A percentile compares a stretch with the other conserved stretches of the same genome.
phyloP scores from a whole-genome alignment of 371 early-diverging fungal species.

The Circinella umbellata region DNA sequence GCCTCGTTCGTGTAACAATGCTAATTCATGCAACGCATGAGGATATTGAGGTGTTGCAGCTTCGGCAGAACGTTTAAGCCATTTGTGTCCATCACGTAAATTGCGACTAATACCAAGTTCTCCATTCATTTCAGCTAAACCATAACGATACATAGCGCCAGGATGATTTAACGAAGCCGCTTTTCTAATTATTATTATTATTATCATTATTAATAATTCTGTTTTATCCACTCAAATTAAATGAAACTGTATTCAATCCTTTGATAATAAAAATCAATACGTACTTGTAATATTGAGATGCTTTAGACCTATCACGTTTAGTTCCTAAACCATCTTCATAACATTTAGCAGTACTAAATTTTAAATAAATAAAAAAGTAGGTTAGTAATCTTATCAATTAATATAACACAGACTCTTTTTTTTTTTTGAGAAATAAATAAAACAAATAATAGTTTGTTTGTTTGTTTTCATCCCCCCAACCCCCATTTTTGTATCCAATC shows the following conservation, averaged over 20 bases:
- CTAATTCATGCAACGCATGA: conserved; percentile 82
- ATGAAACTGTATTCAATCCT: too few relatives aligned
- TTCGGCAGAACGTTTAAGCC: conserved; percentile 80
- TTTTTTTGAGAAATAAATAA: too few relatives aligned
- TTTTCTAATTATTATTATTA: conserved; percentile 49
- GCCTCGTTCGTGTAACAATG: conserved; percentile 74
- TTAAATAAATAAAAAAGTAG: not conserved
- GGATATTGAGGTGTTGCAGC: conserved; percentile 78
- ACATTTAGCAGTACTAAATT: conserved; percentile 59
- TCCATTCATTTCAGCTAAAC: conserved; percentile 75
- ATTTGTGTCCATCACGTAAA: conserved; percentile 79
- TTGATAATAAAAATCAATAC: too few relatives aligned
- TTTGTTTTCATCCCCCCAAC: too few relatives aligned
- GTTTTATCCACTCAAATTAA: too few relatives aligned
- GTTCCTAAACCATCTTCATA: conserved; percentile 72
- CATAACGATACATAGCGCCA: conserved; percentile 77
- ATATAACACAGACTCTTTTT: not conserved
- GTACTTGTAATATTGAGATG: conserved; percentile 68
- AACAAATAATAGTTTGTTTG: too few relatives aligned
- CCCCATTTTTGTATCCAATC: too few relatives aligned
- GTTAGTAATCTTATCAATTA: too few relatives aligned
- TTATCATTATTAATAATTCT: too few relatives aligned
- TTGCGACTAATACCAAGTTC: conserved; percentile 67
- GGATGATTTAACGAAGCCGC: conserved; percentile 75
- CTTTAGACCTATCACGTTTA: conserved; percentile 54